A percentile compares a stretch with the other conserved stretches of the same genome.
Conservation (phyloP, 129 eudicot species). For the Glebionis coronaria region DNA sequence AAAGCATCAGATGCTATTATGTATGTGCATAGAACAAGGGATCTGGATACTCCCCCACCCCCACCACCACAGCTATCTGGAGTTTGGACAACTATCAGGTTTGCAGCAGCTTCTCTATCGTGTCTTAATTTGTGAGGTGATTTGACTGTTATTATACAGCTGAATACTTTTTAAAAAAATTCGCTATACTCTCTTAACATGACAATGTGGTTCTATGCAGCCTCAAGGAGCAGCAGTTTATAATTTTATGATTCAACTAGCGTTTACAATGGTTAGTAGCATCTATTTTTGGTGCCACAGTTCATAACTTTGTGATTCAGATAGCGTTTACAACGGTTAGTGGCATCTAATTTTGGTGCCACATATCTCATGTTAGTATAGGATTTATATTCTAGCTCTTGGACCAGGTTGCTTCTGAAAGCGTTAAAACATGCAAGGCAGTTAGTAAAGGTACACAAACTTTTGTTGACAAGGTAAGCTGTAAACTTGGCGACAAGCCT, state of each 20-base stretch:
- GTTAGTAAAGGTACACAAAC: conserved; percentile 77
- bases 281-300: conserved; percentile 17
- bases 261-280: conserved; percentile 71
- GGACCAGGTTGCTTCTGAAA: conserved; percentile 73
- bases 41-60: no score
- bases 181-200: not conserved
- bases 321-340: conserved; percentile 53
- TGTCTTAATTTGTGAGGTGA: conserved; percentile 83
- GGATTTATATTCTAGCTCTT: not conserved
- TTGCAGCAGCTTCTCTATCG: conserved; percentile 73
- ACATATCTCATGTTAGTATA: not conserved
- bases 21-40: no score
- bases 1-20: no score
- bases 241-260: conserved; percentile 70
- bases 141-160: not conserved
- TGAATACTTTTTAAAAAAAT: not conserved
- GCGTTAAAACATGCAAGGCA: conserved; percentile 76
- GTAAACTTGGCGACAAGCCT: not conserved
- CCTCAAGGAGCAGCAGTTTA: conserved; percentile 86
- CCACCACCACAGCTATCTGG: no score
- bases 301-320: conserved; percentile 68
- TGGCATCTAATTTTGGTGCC: not conserved
- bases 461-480: conserved; percentile 80
- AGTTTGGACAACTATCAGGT: no score
- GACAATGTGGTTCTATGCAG: conserved; percentile 35